Base-by-base conservation (phyloP, 495 filamentous ascomycete genomes). In the Apodospora peruviana region DNA sequence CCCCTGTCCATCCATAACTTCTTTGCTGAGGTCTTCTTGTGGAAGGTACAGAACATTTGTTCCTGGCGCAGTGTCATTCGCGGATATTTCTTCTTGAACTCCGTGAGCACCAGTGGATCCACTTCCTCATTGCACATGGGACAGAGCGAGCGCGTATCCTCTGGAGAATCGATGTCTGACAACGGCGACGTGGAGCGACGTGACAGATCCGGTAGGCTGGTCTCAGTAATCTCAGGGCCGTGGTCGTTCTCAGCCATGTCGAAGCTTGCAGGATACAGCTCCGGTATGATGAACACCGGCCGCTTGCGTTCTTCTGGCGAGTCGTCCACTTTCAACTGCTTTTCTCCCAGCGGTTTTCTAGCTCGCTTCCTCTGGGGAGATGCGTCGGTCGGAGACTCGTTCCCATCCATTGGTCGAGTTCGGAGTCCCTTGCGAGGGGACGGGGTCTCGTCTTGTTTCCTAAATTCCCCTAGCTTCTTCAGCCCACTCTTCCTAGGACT, bases 111-210 rank as follows among this genome's bases (percentile, higher is more conserved):
- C 0, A 69, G 64, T 10, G 60, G 53, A 20, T 84, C 79, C 20
- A 90, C 82, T 18, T 68, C 59, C 43, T 78, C 68, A 37, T 77
- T 74, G 62, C 87, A 91, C 71, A 87, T 77, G n/a, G 86, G 85
- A 60, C 87, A 90, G n/a, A 51, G 17, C 27, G 27, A 16, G 2
- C 36, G 17, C 25, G 32, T 48, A 29, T 9, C 9, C n/a, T 9
- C 25, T 1, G 40, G 45, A 16, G 40, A 45, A 2, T 24, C 27
- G 17, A 35, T 11, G 17, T 45, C 43, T 10, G 43, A 8, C 8
- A 39, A 47, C 5, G 45, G 11, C 20, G 45, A 47, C 18, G 18
- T 5, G 5, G 37, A 40, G 5, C 17, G 19, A 14, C 8, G 3
- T 17, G n/a, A 18, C 32, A 25, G n/a, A 7, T 29, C 42, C 8